A percentile compares a stretch with the other conserved stretches of the same genome.
Evolutionary conservation across 2,329 filamentous ascomycete species (phyloP).

Genomic region (Trichophyton verrucosum): DNA sequence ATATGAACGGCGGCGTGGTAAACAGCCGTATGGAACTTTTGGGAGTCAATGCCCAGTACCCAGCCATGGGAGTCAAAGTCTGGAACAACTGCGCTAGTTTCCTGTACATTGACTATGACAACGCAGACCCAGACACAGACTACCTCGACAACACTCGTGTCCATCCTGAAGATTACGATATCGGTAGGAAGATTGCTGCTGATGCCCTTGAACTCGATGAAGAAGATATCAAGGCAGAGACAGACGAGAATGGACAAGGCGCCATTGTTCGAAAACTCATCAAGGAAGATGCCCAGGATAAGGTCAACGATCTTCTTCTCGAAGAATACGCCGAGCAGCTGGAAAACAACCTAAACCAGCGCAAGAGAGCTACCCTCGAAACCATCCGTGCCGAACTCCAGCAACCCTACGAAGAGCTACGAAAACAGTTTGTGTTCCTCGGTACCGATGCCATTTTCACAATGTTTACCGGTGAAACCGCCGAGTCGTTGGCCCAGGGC

Average conservation of each 20-base stretch:
- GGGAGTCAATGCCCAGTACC: conserved; percentile 69
- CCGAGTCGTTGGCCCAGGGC: conserved; percentile 66
- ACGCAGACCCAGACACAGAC: conserved; percentile 68
- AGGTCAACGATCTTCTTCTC: conserved; percentile 88
- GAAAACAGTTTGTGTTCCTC: conserved; percentile 62
- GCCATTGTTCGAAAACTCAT: conserved; percentile 93
- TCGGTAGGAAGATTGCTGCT: conserved; percentile 95
- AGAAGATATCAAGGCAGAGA: conserved; percentile 92
- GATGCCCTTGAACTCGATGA: conserved; percentile 94
- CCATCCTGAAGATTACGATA: conserved; percentile 95
- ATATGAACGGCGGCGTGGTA: conserved; percentile 76
- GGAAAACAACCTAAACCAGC: conserved; percentile 81
- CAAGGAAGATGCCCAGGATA: conserved; percentile 82
- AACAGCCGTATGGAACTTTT: conserved; percentile 76
- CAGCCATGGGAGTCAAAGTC: conserved; percentile 75
- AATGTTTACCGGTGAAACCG: conserved; percentile 90
- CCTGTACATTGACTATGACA: conserved; percentile 76
- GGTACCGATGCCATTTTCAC: conserved; percentile 74
- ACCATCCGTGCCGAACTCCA: conserved; percentile 90
- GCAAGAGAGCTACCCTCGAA: conserved; percentile 89
- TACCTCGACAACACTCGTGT: conserved; percentile 95
- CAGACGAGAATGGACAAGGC: conserved; percentile 74
- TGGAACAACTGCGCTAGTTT: conserved; percentile 98
- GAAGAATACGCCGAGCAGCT: conserved; percentile 96
- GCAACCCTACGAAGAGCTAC: conserved; percentile 85